Evolutionary conservation across 805 yeast species (phyloP), one percentile per base, ranked within the genome.

Genomic region (Metschnikowia amazonensis): DNA sequence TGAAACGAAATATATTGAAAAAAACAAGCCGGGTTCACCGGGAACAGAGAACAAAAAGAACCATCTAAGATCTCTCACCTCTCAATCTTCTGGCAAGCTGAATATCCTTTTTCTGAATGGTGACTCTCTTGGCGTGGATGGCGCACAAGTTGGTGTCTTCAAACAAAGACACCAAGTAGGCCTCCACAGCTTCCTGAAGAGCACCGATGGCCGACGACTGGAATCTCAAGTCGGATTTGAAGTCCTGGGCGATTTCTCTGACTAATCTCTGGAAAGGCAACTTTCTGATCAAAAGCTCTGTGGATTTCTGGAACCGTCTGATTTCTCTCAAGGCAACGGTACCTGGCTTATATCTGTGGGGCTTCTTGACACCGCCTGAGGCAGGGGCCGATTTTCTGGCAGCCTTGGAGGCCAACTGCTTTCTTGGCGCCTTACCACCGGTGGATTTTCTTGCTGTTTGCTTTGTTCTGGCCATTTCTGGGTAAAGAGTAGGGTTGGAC

Each of bases 111-210:
- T 89, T 92, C 81, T 89, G 96, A 65, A 92, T 89, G 56, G 99
- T 92, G 60, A 92, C 98, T 77, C 99, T 86, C 84, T 94, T 92
- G 64, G 98, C 99, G 75, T 92, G 99, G 60, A 89, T 88, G 56
- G 98, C 97, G 77, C 97, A 94, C 77, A 92, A 81, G 79, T 90
- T 92, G 57, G 98, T 94, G 73, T 94, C 98, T 78, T 92, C 98
- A 60, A 92, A 94, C 64, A 92, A 75, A 51, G 96, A 88, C 45
- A 92, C 97, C 62, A 94, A 79, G 81, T 89, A 94, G 64, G 97
- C 97, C 79, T 92, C 99, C 53, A 92, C 96, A 53, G 98, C 90
- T 76, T 94, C 99, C 74, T 92, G 99, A 62, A 92, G 77, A 59
- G 99, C 99, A 75, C 96, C 90, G 57, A 92, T 86, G 57, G 99